phyloP scores from a whole-genome alignment of 371 early-diverging fungal species.

The Rhizopus sp. region DNA sequence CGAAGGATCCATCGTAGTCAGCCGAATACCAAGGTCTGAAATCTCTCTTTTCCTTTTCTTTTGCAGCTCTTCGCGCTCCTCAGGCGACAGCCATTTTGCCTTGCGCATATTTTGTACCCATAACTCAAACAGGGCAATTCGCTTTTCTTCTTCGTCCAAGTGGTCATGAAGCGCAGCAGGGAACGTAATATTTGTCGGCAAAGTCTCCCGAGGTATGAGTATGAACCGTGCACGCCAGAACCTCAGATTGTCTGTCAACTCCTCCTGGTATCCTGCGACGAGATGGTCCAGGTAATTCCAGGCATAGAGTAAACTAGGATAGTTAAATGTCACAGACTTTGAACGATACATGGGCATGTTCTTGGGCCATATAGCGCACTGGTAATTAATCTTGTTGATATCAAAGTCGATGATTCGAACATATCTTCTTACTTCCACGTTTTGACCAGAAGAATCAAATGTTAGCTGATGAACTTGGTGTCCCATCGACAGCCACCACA shows the following conservation, averaged over 20 bases:
- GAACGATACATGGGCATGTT: slow-evolving; percentile 60
- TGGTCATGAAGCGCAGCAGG: slow-evolving; percentile 45
- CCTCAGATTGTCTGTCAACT: slow-evolving; percentile 75
- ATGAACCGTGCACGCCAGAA: slow-evolving; percentile 92
- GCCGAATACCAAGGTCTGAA: slow-evolving; percentile 41
- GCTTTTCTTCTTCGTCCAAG: slow-evolving; percentile 89
- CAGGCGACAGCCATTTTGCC: slow-evolving; percentile 51
- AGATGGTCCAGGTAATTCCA: slow-evolving; percentile 95
- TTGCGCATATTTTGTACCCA: slow-evolving; percentile 79
- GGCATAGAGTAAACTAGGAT: slow-evolving; percentile 78
- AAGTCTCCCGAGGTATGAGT: slow-evolving; percentile 82
- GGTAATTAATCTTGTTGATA: slow-evolving; percentile 64
- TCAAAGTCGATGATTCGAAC: slow-evolving; percentile 70
- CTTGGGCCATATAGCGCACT: slow-evolving; percentile 89
- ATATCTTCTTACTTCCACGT: slow-evolving; percentile 89
- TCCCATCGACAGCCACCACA: slow-evolving; percentile 81
- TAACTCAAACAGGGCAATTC: slow-evolving; percentile 84
- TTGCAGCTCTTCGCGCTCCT: slow-evolving; percentile 52
- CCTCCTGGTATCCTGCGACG: slow-evolving; percentile 85
- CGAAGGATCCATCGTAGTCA: slow-evolving; percentile 54
- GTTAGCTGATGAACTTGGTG: slow-evolving; percentile 82
- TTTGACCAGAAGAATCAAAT: slow-evolving; percentile 71
- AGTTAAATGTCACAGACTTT: slow-evolving; percentile 66
- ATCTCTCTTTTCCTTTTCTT: slow-evolving; percentile 42
- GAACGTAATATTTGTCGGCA: slow-evolving; percentile 44